Evolutionary conservation across 2,329 filamentous ascomycete species (phyloP), one percentile per base, ranked within the genome.

Genomic region (Fusarium beomiforme): DNA sequence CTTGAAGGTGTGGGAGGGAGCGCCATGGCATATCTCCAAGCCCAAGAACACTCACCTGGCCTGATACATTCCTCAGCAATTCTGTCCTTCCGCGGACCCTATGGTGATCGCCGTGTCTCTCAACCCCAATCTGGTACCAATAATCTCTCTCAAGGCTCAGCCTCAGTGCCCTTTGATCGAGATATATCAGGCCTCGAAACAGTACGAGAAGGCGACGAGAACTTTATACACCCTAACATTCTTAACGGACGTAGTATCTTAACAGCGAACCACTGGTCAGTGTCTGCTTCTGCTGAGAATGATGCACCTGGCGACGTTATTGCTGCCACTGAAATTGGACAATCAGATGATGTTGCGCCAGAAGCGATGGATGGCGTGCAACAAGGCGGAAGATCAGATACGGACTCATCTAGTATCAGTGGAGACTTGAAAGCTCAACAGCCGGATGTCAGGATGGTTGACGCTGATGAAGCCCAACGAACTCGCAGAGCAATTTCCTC

Each of bases 1-100:
- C 69, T 76, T 12, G 62, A 73, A 55, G 78, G 77, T 10, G 69
- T 80, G 44, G 77, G 77, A 29, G 78, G 76, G 24, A 74, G 70
- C 46, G 71, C 74, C 8, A 64, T 77, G 31, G 75, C 66, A 36
- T 73, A 75, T 37, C 21, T 76, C 41, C 66, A 72, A 23, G 44
- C 69, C 9, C 69, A 71, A 33, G 60, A 67, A 33, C 53, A 66
- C 26, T 56, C 67, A 9, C 34, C 63, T 51, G 55, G 60, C 14
- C 53, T 74, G 14, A 53, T 60, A 23, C 69, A 72, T n/a, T 67
- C 75, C 14, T 59, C 68, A 21, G 21, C 44, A 11, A 37, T 61
- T 8, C 23, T 64, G 16, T 16, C 65, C n/a, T 63, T 64, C 39
- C 57, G 63, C 14, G 55, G 43, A 8, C 54, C 56, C 37, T 29